Evolutionary conservation across 805 yeast genomes (phyloP).

Genomic region (Hanseniaspora valbyensis): DNA sequence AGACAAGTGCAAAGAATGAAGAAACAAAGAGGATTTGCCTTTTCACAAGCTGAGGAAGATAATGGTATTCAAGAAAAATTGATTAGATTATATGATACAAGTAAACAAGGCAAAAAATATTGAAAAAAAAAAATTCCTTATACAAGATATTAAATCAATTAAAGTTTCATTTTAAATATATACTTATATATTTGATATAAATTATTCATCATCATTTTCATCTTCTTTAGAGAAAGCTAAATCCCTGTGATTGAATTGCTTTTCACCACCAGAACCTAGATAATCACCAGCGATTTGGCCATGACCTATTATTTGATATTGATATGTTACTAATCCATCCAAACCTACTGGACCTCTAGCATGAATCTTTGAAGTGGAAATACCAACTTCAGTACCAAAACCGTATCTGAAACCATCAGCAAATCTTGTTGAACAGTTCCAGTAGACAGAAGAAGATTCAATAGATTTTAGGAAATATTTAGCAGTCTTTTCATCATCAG

Average conservation of each 20-base stretch:
- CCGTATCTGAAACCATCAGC: constrained; percentile 99
- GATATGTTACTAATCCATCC: constrained; percentile 93
- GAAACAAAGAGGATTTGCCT: constrained; percentile 97
- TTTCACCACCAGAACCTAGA: constrained; percentile 82
- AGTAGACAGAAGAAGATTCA: constrained; percentile 92
- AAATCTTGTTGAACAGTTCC: constrained; percentile 95
- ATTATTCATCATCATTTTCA: constrained; percentile 20
- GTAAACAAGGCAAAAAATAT: constrained; percentile 37
- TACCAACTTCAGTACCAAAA: constrained; percentile 97
- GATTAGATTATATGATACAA: constrained; percentile 89
- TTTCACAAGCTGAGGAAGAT: constrained; percentile 79
- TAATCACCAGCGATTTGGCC: constrained; percentile 93
- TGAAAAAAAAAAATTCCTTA: too few relatives aligned
- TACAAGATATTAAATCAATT: too few relatives aligned
- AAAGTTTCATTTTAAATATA: neutral
- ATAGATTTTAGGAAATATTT: constrained; percentile 69
- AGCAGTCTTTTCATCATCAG: constrained; percentile 61
- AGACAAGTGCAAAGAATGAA: constrained; percentile 97
- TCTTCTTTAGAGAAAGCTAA: constrained; percentile 32
- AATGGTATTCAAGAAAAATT: constrained; percentile 70
- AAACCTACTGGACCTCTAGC: constrained; percentile 98
- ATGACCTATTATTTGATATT: constrained; percentile 79
- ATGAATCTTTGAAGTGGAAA: constrained; percentile 91
- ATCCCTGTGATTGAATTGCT: constrained; percentile 64
- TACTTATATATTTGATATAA: neutral